phyloP scores from a whole-genome alignment of 129 eudicot species.

The Cynara cardunculus region DNA sequence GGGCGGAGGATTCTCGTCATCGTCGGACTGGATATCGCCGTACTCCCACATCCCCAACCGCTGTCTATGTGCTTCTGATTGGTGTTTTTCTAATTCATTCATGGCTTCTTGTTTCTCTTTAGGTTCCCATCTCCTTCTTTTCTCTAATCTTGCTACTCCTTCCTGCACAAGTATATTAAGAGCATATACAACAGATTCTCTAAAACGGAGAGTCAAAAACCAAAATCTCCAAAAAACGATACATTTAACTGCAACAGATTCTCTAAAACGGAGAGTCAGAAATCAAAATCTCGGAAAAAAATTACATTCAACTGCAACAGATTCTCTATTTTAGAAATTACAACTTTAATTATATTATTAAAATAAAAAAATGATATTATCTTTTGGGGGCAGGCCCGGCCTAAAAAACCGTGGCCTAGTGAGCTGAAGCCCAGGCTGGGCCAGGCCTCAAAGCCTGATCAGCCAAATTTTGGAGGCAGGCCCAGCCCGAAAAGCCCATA shows the following conservation, averaged over 20 bases:
- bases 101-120: slow-evolving; percentile 44
- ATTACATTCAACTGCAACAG: too few relatives aligned
- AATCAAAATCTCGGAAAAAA: too few relatives aligned
- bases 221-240: background rate
- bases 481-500: too few relatives aligned
- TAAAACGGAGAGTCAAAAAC: background rate
- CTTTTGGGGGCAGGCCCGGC: too few relatives aligned
- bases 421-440: too few relatives aligned
- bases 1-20: slow-evolving; percentile 51
- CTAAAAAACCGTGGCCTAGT: too few relatives aligned
- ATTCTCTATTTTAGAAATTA: too few relatives aligned
- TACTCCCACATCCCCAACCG: slow-evolving; percentile 74
- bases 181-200: background rate
- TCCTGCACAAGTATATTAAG: slow-evolving; percentile 38
- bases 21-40: slow-evolving; percentile 67
- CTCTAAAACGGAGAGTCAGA: background rate
- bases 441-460: too few relatives aligned
- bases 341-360: too few relatives aligned
- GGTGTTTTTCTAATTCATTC: slow-evolving; percentile 53
- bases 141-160: slow-evolving; percentile 74
- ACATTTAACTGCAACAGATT: too few relatives aligned
- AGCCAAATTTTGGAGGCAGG: too few relatives aligned
- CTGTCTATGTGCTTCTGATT: slow-evolving; percentile 48
- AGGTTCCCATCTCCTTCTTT: slow-evolving; percentile 53
- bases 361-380: too few relatives aligned